Evolutionary conservation across 176 grass and related monocot genomes (phyloP), one percentile per base, ranked within the genome.

Genomic region (Elaeis guineensis): DNA sequence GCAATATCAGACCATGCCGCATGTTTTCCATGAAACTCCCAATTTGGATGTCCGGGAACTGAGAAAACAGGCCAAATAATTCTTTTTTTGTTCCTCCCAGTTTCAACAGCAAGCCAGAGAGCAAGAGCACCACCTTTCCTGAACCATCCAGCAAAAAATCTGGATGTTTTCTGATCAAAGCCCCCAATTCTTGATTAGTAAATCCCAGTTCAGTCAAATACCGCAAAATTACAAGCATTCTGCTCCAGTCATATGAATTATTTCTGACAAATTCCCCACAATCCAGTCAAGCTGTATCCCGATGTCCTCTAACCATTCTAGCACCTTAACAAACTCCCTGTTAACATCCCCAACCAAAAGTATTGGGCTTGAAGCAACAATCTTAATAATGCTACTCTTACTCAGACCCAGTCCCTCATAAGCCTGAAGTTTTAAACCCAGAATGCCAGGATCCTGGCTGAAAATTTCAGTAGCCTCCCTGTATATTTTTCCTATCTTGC

Each of bases 91-190:
- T 51, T 6, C 30, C 72, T 17, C 86, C 80, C 17, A 49, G 53
- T 78, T 89, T 89, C 61, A 80, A 21, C 59, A 89, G 79, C 39
- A 80, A 21, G 17, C 50, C 57, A 70, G 75, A 77, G 35, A 58
- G 50, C 39, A 54, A 50, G 70, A 84, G 75, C 21, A 83, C 51
- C 55, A 17, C 57, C 56, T 71, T 80, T 54, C 85, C 85, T 71
- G 85, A 89, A 63, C 70, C 80, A 78, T 78, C 77, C 48, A 89
- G 20, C 66, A 89, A 23, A 72, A 84, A 80, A 61, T 65, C 86
- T 23, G 80, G 86, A 66, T 84, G 79, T 54, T 71, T 26, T 58
- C 70, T 80, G 49, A 84, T 50, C 69, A 89, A 21, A 66, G 61
- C 72, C 51, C 77, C 77, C 50, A 75, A 61, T 55, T 5, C 56